Evolutionary conservation across 2,329 filamentous ascomycete genomes (phyloP), one percentile per base, ranked within the genome.

Genomic region (Colletotrichum sidae): DNA sequence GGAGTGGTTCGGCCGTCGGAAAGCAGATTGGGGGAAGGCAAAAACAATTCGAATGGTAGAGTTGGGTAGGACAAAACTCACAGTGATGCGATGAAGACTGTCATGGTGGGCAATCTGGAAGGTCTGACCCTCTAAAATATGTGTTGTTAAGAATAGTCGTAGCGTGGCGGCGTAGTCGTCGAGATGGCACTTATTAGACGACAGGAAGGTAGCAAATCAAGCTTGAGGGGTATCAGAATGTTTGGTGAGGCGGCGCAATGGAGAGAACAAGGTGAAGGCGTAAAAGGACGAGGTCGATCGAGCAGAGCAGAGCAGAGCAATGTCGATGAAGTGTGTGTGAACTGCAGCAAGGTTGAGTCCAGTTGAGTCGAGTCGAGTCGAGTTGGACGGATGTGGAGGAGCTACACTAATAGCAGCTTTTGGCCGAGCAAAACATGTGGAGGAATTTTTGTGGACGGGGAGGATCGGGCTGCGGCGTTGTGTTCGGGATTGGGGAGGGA

Each of bases 71-170:
- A 53, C 55, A 51, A 41, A 7, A 77, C 80, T 78, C 76, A 83
- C 80, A 83, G 73, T n/a, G 81, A 83, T 65, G 80, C 82, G 67
- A 86, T 77, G 67, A 85, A 85, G 69, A 84, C 79, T 11, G 82
- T 85, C 82, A 84, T 84, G 68, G 53, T 79, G 78, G 71, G 70
- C 72, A 61, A 41, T 41, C 42, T 55, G 51, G 35, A 17, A n/a
- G n/a, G 25, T 10, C 34, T 41, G 52, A 52, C 45, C 58, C 46
- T 51, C 45, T 11, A 41, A n/a, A 17, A n/a, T 11, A 6, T 60
- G 8, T 9, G 34, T 9, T 13, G 33, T 37, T 9, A 45, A 9
- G 17, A 25, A 17, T 56, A 39, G n/a, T 39, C 38, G 38, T 25
- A 5, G 25, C 25, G 38, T 41, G 38, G 6, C 13, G 38, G 38